Conservation (phyloP, 345 rosid genomes). For the Gossypioides kirkii region DNA sequence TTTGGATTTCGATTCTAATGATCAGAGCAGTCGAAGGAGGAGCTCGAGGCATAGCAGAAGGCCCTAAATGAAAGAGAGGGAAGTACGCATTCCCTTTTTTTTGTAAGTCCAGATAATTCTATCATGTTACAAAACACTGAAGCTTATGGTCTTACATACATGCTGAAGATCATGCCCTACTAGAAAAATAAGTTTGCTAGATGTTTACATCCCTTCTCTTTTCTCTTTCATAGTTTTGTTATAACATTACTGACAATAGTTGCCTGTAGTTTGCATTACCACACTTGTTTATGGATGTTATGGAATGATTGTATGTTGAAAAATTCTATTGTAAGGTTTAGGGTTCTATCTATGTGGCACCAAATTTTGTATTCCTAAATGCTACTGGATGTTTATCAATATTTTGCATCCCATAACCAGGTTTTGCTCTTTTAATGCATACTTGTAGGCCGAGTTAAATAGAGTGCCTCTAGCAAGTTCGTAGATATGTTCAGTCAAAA, state of each 20-base stretch:
- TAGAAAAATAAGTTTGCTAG: constrained; percentile 8
- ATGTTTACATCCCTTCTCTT: neutral
- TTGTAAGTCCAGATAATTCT: neutral
- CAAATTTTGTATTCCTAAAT: neutral
- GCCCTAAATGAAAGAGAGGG: neutral
- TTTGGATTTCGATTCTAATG: constrained; percentile 69
- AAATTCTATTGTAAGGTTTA: neutral
- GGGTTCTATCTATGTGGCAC: neutral
- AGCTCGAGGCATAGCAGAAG: constrained; percentile 57
- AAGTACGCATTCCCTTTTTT: neutral
- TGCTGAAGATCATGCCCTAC: neutral
- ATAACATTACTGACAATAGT: neutral
- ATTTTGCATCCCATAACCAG: no score
- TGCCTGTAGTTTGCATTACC: neutral
- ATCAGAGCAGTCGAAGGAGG: constrained; percentile 52
- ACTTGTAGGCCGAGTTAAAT: no score
- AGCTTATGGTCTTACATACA: constrained; percentile 1
- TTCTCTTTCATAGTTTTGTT: neutral
- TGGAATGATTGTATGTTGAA: neutral
- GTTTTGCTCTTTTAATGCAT: no score
- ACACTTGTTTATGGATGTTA: neutral
- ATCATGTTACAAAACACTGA: neutral
- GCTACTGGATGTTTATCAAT: neutral
- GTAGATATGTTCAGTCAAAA: no score
- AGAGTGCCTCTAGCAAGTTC: no score